Conservation (phyloP, 2,329 filamentous ascomycete genomes). For the Coleophoma eucalyptorum region DNA sequence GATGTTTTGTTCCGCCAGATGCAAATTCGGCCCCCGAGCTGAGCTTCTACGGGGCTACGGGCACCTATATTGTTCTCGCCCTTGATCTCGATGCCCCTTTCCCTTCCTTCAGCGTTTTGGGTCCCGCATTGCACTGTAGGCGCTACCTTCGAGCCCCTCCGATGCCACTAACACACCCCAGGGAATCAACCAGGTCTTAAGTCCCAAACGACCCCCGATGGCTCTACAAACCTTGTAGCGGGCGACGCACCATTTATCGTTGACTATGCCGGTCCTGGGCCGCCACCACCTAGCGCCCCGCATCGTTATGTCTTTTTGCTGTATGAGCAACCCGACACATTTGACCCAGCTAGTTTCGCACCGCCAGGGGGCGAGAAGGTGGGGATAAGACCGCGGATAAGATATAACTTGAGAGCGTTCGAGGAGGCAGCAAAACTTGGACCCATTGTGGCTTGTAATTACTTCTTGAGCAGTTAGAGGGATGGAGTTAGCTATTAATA, state of each 20-base stretch:
- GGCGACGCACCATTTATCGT: constrained; percentile 22
- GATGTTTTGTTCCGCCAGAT: constrained; percentile 4
- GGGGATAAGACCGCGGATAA: constrained; percentile 30
- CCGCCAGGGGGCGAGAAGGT: constrained; percentile 30
- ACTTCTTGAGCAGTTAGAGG: constrained; percentile 27
- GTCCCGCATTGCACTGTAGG: constrained; percentile 43
- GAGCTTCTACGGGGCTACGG: constrained; percentile 6
- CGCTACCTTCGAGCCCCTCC: constrained; percentile 7
- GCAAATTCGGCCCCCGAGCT: constrained; percentile 17
- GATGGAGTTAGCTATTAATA: no score
- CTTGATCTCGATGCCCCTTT: constrained; percentile 46
- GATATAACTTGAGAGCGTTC: constrained; percentile 37
- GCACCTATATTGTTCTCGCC: constrained; percentile 34
- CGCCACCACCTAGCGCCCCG: constrained; percentile 38
- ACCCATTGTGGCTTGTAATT: constrained; percentile 30
- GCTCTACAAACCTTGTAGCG: constrained; percentile 5
- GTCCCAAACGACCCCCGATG: background rate
- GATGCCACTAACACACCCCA: background rate
- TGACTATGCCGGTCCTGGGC: constrained; percentile 39
- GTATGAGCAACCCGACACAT: constrained; percentile 40
- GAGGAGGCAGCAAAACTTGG: constrained; percentile 30
- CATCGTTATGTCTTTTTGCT: constrained; percentile 46
- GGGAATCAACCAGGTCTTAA: constrained; percentile 33
- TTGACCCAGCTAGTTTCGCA: constrained; percentile 28
- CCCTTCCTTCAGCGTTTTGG: constrained; percentile 33